A percentile compares a stretch with the other conserved stretches of the same genome.
These are phyloP conservation scores for Malus orientalis DNA, from an alignment of 306 rosid species.

Conservation along the genomic window DNA sequence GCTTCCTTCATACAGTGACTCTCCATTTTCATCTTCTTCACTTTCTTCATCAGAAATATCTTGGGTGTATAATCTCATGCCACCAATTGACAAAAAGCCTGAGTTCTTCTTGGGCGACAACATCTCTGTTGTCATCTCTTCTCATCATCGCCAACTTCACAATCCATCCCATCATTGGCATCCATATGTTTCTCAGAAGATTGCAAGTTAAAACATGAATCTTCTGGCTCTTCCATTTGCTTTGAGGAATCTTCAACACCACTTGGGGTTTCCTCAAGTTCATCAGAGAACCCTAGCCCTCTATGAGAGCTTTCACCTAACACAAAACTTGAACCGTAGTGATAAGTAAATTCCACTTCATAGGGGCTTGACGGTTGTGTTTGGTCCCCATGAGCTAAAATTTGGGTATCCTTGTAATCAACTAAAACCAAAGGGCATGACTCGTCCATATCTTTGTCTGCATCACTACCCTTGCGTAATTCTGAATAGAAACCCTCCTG, in stretches of 20 bases:
- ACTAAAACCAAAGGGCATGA: constrained; percentile 37
- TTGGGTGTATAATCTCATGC: constrained; percentile 66
- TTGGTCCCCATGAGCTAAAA: constrained; percentile 42
- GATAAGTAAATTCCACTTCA: constrained; percentile 44
- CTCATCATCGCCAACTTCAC: constrained; percentile 29
- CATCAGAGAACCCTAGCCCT: constrained; percentile 73
- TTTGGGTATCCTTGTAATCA: constrained; percentile 35
- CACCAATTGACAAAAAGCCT: constrained; percentile 82
- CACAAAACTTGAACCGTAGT: constrained; percentile 51
- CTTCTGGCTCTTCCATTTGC: constrained; percentile 36
- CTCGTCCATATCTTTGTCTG: constrained; percentile 24
- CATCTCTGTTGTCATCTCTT: constrained; percentile 27
- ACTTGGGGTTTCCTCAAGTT: constrained; percentile 43
- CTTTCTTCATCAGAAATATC: constrained; percentile 62
- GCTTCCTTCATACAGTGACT: constrained; percentile 39
- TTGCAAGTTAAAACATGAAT: constrained; percentile 33
- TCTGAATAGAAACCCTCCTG: constrained; percentile 40
- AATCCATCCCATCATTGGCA: constrained; percentile 26
- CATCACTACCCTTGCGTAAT: constrained; percentile 15
- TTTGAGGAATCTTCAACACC: constrained; percentile 28
- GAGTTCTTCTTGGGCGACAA: constrained; percentile 47
- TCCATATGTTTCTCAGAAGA: constrained; percentile 39
- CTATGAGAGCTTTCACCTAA: constrained; percentile 71
- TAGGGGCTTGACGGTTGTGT: constrained; percentile 40
- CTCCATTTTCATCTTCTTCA: constrained; percentile 38